A percentile compares a stretch with the other conserved stretches of the same genome.
phyloP scores from a whole-genome alignment of 202 grass and related monocot genomes.

The Alloteropsis angusta region DNA sequence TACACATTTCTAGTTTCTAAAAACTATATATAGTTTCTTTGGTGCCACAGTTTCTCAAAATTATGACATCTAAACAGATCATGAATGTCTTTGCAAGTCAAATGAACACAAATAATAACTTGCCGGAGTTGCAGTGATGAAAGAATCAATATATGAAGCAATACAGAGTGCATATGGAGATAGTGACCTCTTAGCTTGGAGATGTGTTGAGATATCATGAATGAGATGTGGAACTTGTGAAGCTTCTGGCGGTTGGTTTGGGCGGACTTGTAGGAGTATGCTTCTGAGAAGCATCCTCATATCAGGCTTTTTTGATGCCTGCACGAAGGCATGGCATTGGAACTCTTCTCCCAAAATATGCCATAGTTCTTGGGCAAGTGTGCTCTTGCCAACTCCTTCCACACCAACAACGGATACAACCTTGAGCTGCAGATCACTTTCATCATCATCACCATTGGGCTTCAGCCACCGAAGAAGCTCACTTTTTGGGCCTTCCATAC shows the following conservation, averaged over 20 bases:
- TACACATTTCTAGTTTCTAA: too few species aligned
- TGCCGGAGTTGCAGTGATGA: too few species aligned
- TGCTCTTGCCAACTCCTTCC: neutral
- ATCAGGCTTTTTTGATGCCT: neutral
- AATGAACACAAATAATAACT: too few species aligned
- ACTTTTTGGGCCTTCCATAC: neutral
- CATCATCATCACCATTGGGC: neutral
- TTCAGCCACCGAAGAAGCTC: neutral
- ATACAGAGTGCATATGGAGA: too few species aligned
- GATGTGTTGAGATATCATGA: neutral
- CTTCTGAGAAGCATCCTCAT: slow-evolving; percentile 2
- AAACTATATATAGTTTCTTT: too few species aligned
- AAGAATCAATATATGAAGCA: too few species aligned
- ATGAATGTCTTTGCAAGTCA: too few species aligned
- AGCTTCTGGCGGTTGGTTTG: neutral
- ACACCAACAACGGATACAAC: slow-evolving; percentile 9
- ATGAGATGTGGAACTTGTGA: neutral
- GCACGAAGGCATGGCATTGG: neutral
- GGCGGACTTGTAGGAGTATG: slow-evolving; percentile 16
- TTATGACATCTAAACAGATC: too few species aligned
- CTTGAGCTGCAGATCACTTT: neutral
- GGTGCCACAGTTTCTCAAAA: too few species aligned
- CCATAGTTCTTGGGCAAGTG: neutral
- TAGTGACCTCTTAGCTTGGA: neutral
- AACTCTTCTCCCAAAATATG: neutral